These are phyloP conservation scores for Plantago coronopus DNA, from an alignment of 305 asterid genomes.

Conservation along the genomic window DNA sequence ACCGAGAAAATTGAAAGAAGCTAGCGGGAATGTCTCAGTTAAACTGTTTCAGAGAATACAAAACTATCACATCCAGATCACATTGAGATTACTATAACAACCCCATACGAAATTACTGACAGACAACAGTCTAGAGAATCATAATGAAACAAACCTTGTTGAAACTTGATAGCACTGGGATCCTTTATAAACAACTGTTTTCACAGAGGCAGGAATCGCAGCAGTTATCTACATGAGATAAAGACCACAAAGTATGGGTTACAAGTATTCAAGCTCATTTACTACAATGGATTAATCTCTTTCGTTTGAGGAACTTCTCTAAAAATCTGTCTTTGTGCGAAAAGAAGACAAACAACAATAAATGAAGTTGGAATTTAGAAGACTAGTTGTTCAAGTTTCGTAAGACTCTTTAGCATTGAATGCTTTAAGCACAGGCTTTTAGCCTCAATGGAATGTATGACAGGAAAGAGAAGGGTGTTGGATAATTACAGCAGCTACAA, in stretches of 20 bases:
- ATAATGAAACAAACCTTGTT: constrained; percentile 40
- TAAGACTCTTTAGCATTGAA: neutral
- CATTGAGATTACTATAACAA: neutral
- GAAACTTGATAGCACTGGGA: constrained; percentile 60
- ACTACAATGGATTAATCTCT: neutral
- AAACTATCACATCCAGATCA: constrained; percentile 18
- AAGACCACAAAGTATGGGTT: constrained; percentile 19
- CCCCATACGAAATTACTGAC: neutral
- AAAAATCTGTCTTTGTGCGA: too few species aligned
- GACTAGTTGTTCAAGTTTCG: constrained; percentile 5
- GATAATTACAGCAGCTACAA: constrained; percentile 77
- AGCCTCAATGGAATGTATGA: constrained; percentile 1
- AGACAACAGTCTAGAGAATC: constrained; percentile 14
- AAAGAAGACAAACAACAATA: too few species aligned
- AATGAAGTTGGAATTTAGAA: too few species aligned
- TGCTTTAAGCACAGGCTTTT: neutral
- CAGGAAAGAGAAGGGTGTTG: constrained; percentile 10
- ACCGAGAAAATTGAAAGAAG: constrained; percentile 72
- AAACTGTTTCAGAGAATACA: constrained; percentile 39
- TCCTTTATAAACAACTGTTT: constrained; percentile 44
- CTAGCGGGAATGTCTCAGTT: constrained; percentile 64
- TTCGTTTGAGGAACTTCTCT: neutral
- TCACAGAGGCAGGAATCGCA: constrained; percentile 56
- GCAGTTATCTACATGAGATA: constrained; percentile 58
- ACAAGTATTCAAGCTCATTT: constrained; percentile 20